Evolutionary conservation across 2,329 filamentous ascomycete species (phyloP).

Genomic region (Epichloe aotearoae): DNA sequence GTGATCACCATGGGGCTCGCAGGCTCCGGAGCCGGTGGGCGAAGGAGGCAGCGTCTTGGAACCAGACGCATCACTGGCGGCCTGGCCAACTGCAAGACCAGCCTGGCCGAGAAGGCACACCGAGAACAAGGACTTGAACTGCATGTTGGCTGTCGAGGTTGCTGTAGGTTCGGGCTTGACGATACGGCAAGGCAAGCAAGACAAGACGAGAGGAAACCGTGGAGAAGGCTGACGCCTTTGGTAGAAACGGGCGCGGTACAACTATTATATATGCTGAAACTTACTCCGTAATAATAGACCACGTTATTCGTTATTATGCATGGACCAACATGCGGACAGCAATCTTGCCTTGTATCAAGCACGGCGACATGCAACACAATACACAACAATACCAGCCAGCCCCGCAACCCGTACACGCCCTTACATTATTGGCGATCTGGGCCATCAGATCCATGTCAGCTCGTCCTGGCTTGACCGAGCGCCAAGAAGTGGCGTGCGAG

Average conservation of each 20-base stretch:
- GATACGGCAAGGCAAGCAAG: not conserved
- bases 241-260: too few species aligned
- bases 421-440: too few species aligned
- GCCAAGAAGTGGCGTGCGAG: constrained; percentile 6
- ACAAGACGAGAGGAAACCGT: not conserved
- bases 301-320: not conserved
- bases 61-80: not conserved
- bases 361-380: not conserved
- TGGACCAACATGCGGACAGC: not conserved
- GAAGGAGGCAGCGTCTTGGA: constrained; percentile 8
- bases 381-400: not conserved
- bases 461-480: not conserved
- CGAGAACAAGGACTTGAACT: constrained; percentile 6
- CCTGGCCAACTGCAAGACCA: constrained; percentile 4
- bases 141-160: constrained; percentile 3
- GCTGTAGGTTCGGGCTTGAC: not conserved
- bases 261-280: too few species aligned
- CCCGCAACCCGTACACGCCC: not conserved
- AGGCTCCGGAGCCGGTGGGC: constrained; percentile 8
- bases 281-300: not conserved
- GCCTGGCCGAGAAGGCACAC: constrained; percentile 8
- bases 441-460: too few species aligned
- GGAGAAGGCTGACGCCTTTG: rapidly evolving
- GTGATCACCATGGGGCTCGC: constrained; percentile 8
- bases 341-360: not conserved